Conservation (phyloP, 2,329 filamentous ascomycete species). For the Coniosporium tulheliwenetii region DNA sequence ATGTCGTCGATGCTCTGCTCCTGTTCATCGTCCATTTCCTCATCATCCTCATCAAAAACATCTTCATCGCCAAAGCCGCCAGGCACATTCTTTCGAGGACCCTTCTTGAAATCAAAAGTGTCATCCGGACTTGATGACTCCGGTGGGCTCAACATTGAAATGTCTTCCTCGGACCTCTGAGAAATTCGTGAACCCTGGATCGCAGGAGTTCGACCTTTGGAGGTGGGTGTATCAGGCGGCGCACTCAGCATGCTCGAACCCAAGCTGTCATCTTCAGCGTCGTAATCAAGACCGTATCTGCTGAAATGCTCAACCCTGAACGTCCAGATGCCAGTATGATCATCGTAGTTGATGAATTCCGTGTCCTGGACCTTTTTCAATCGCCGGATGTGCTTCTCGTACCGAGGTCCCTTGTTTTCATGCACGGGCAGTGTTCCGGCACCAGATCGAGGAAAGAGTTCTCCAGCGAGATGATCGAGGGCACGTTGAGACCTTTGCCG, state of each 20-base stretch:
- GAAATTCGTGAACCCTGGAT: constrained; percentile 2
- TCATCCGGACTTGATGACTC: constrained; percentile 32
- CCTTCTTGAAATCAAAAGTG: constrained; percentile 39
- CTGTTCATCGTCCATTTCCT: constrained; percentile 19
- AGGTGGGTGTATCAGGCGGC: constrained; percentile 5
- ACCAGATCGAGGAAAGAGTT: constrained; percentile 73
- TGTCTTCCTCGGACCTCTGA: constrained; percentile 13
- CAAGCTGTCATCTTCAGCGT: constrained; percentile 47
- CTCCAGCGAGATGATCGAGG: constrained; percentile 71
- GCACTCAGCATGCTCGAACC: constrained; percentile 25
- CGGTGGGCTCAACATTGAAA: constrained; percentile 19
- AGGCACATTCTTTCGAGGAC: constrained; percentile 44
- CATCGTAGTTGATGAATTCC: constrained; percentile 66
- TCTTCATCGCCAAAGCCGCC: constrained; percentile 62
- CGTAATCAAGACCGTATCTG: constrained; percentile 75
- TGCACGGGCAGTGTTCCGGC: constrained; percentile 39
- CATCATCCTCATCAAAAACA: constrained; percentile 42
- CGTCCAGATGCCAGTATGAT: constrained; percentile 68
- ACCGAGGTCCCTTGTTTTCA: constrained; percentile 47
- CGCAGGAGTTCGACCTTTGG: constrained; percentile 4
- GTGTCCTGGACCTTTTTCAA: constrained; percentile 69
- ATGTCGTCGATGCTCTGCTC: neutral
- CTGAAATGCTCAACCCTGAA: constrained; percentile 96
- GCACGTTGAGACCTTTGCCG: constrained; percentile 84
- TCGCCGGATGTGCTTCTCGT: constrained; percentile 69